Conservation (phyloP, 2,329 filamentous ascomycete species). For the Cordyceps pruinosa region DNA sequence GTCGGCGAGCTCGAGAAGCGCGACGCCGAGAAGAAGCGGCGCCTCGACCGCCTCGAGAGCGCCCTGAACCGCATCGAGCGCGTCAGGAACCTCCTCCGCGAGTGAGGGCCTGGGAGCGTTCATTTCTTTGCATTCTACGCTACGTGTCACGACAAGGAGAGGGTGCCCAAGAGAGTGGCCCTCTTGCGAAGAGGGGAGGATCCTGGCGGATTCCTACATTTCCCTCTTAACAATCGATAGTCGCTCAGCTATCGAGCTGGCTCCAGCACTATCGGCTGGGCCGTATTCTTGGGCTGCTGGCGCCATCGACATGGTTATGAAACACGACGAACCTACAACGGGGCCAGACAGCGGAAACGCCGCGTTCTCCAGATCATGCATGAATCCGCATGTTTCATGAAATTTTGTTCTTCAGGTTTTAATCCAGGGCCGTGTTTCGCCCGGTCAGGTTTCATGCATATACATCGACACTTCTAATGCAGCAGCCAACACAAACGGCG, state of each 20-base stretch:
- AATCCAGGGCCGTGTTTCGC: neutral
- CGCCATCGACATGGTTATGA: neutral
- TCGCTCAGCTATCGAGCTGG: neutral
- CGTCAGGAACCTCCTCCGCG: slow-evolving; percentile 52
- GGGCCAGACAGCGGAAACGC: neutral
- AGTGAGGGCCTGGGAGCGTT: neutral
- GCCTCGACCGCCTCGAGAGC: slow-evolving; percentile 64
- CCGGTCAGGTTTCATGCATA: neutral
- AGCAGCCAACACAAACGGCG: neutral
- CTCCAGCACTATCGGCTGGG: neutral
- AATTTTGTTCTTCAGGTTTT: neutral
- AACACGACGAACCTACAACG: neutral
- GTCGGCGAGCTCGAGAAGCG: slow-evolving; percentile 61
- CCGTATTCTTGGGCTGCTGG: neutral
- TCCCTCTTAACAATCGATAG: neutral
- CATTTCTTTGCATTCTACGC: neutral
- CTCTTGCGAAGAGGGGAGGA: neutral
- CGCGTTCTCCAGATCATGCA: neutral
- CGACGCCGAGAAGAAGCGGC: slow-evolving; percentile 60
- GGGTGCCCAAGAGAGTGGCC: too few species aligned
- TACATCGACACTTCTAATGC: neutral
- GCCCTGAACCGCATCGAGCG: slow-evolving; percentile 66
- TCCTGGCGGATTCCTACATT: neutral
- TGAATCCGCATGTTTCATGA: neutral
- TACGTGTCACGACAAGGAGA: neutral